Percentiles rank a stretch among this genome's conserved stretches.
These are phyloP conservation scores for Verticillium alfalfae DNA, from an alignment of 2,329 filamentous ascomycete genomes.

Conservation along the genomic window DNA sequence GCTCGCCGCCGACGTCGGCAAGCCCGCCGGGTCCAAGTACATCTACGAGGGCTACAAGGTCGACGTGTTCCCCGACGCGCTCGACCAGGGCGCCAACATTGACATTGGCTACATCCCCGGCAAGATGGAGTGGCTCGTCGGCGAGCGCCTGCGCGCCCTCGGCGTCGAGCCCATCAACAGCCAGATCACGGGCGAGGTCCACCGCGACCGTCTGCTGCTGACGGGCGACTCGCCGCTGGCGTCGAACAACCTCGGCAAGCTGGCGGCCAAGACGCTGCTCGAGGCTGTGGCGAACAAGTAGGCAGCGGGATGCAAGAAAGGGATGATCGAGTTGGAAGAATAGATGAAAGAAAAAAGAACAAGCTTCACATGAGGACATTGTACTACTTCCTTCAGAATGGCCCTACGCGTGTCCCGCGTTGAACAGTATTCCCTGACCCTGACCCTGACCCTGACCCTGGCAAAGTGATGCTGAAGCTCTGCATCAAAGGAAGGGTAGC, in stretches of 20 bases:
- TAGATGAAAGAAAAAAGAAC: too few species aligned
- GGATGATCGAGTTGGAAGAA: too few species aligned
- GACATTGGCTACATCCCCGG: constrained; percentile 14
- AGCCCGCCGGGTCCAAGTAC: constrained; percentile 9
- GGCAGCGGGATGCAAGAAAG: not conserved
- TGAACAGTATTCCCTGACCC: too few species aligned
- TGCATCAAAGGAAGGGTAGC: too few species aligned
- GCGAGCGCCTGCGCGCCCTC: constrained; percentile 7
- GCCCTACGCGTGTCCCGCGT: too few species aligned
- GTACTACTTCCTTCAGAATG: too few species aligned
- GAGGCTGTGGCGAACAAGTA: constrained; percentile 5
- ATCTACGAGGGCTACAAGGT: constrained; percentile 14
- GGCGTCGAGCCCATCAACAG: constrained; percentile 10
- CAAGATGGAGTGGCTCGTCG: constrained; percentile 15
- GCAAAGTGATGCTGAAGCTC: too few species aligned
- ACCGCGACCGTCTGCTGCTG: constrained; percentile 8
- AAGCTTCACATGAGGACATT: too few species aligned
- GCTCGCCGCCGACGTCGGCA: constrained; percentile 11
- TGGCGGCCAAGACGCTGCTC: constrained; percentile 10
- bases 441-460: too few species aligned
- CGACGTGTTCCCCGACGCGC: constrained; percentile 13
- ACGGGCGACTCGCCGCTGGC: constrained; percentile 14
- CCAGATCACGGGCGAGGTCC: constrained; percentile 10
- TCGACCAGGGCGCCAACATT: constrained; percentile 11
- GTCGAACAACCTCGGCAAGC: constrained; percentile 12